Percentiles rank a stretch among this genome's conserved stretches.
phyloP scores from a whole-genome alignment of 805 yeast genomes.

The Pichia eremophila region DNA sequence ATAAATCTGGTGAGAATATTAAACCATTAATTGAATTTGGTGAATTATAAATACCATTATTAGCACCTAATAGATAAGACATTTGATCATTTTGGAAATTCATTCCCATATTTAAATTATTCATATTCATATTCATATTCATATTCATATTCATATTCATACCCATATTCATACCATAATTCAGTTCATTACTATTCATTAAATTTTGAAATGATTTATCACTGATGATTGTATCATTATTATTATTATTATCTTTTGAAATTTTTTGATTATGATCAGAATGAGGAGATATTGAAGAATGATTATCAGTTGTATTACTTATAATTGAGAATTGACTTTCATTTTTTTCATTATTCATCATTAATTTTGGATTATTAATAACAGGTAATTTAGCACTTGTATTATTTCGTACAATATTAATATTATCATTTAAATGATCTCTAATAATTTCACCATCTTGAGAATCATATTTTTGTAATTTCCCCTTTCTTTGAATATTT shows the following conservation, averaged over 20 bases:
- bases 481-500: constrained; percentile 27
- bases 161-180: neutral
- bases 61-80: neutral
- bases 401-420: constrained; percentile 43
- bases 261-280: constrained; percentile 8
- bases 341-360: neutral
- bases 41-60: constrained; percentile 1
- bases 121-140: no score
- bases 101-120: neutral
- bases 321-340: neutral
- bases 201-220: neutral
- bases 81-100: neutral
- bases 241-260: constrained; percentile 6
- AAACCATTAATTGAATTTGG: constrained; percentile 5
- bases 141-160: no score
- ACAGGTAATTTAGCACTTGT: constrained; percentile 42
- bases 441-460: constrained; percentile 26
- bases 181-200: neutral
- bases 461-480: constrained; percentile 11
- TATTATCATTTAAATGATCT: constrained; percentile 37
- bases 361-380: neutral
- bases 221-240: constrained; percentile 5
- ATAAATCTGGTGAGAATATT: constrained; percentile 4
- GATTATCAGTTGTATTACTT: neutral
- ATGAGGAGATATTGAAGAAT: constrained; percentile 4